phyloP scores from a whole-genome alignment of 768 basidiomycete species.

The Phanerochaete carnosa region DNA sequence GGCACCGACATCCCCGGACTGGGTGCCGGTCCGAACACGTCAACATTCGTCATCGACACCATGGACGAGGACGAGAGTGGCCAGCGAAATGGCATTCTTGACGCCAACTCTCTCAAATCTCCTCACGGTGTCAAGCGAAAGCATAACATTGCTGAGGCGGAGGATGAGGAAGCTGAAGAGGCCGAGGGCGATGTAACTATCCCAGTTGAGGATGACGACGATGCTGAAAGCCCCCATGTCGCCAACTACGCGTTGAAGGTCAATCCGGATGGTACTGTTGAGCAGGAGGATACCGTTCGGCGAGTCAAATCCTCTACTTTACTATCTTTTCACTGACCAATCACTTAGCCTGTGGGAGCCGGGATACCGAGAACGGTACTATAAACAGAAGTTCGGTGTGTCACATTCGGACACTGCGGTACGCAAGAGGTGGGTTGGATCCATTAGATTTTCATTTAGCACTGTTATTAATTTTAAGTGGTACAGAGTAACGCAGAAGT shows the following conservation, averaged over 20 bases:
- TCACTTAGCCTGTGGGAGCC: slow-evolving; percentile 83
- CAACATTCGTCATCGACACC: slow-evolving; percentile 7
- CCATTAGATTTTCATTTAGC: not conserved
- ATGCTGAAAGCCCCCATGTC: slow-evolving; percentile 33
- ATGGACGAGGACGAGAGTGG: slow-evolving; percentile 14
- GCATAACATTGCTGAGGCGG: slow-evolving; percentile 39
- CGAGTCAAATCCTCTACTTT: slow-evolving; percentile 36
- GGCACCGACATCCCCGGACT: slow-evolving; percentile 24
- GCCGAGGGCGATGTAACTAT: slow-evolving; percentile 22
- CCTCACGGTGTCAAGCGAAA: slow-evolving; percentile 45
- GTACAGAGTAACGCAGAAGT: slow-evolving; percentile 70
- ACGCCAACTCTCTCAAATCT: slow-evolving; percentile 28
- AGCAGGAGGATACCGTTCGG: slow-evolving; percentile 93
- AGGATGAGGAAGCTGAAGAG: slow-evolving; percentile 28
- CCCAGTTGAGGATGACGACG: slow-evolving; percentile 45
- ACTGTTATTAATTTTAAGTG: slow-evolving; percentile 4
- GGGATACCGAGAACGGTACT: slow-evolving; percentile 94
- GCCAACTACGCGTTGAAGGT: slow-evolving; percentile 64
- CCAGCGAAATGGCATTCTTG: slow-evolving; percentile 4
- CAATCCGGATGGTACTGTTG: slow-evolving; percentile 88
- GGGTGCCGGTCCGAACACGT: slow-evolving; percentile 13
- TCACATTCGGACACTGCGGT: slow-evolving; percentile 69
- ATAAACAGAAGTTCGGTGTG: slow-evolving; percentile 87
- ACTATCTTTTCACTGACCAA: not conserved
- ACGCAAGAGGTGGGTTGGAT: slow-evolving; percentile 52